Conservation (phyloP, 371 early-diverging fungal genomes). For the Saksenaea oblongispora region DNA sequence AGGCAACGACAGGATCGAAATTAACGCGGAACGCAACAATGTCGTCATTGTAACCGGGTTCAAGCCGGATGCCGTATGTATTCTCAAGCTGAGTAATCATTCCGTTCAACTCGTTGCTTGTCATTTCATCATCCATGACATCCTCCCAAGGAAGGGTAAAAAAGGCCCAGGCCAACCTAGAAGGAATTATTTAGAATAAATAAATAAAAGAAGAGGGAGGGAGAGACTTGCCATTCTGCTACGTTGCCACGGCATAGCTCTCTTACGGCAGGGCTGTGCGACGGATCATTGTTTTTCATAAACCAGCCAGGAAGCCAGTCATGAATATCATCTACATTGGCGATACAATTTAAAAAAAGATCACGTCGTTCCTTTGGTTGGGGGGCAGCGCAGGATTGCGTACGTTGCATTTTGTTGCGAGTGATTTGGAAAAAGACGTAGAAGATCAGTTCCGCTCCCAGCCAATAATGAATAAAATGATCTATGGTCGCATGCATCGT, state of each 20-base stretch:
- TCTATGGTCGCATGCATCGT: constrained; percentile 32
- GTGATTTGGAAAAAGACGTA: constrained; percentile 55
- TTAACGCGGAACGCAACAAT: constrained; percentile 58
- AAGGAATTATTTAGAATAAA: constrained; percentile 1
- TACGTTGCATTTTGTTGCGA: constrained; percentile 44
- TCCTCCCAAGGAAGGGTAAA: constrained; percentile 47
- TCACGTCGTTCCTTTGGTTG: constrained; percentile 39
- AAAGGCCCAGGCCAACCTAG: constrained; percentile 60
- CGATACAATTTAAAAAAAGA: constrained; percentile 44
- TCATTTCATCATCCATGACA: constrained; percentile 33
- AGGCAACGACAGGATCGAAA: constrained; percentile 67
- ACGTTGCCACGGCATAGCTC: constrained; percentile 53
- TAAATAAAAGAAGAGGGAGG: not conserved
- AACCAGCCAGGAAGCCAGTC: constrained; percentile 59
- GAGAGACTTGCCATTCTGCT: constrained; percentile 51
- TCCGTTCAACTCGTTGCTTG: constrained; percentile 39
- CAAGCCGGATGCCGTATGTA: constrained; percentile 42
- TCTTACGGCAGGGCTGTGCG: constrained; percentile 34
- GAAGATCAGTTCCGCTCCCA: constrained; percentile 54
- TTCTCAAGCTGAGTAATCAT: constrained; percentile 53
- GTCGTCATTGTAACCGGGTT: constrained; percentile 57
- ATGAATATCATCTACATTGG: constrained; percentile 44
- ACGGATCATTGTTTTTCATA: constrained; percentile 25
- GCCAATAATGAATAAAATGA: constrained; percentile 49
- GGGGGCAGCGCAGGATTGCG: constrained; percentile 28